Evolutionary conservation across 352 stramenopile species (phyloP).

Genomic region (Pelagophyceae sp.): DNA sequence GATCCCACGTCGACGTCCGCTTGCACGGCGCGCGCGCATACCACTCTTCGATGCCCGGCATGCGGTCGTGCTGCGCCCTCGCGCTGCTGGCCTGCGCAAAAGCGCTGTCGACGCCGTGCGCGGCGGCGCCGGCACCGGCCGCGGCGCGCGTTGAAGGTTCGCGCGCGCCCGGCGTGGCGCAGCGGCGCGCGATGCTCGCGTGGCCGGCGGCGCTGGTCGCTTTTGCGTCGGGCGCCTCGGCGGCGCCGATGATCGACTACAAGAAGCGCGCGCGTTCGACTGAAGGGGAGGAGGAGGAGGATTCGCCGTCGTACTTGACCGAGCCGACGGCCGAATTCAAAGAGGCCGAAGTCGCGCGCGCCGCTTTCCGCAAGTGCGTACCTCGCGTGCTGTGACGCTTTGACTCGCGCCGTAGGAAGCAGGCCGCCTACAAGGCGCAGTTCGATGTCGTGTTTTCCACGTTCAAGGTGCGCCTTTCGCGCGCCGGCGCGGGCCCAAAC

Average conservation of each 20-base stretch:
- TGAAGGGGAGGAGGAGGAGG: not conserved
- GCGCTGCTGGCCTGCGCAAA: no score
- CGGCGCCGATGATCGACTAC: not conserved
- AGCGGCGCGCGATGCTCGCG: not conserved
- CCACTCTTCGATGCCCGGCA: no score
- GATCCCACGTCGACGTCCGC: no score
- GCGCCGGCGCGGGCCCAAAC: no score
- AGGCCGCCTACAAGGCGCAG: not conserved
- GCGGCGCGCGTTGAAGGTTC: no score
- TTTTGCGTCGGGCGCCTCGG: not conserved
- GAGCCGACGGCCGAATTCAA: conserved; percentile 18
- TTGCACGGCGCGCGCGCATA: no score
- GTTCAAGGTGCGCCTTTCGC: not conserved
- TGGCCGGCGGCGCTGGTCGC: not conserved
- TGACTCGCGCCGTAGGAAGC: not conserved
- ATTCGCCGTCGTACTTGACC: not conserved
- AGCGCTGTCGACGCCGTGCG: not conserved
- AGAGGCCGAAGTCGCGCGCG: not conserved
- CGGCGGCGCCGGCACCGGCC: no score
- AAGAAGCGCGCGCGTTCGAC: not conserved
- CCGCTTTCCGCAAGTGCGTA: not conserved
- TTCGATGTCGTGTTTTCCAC: not conserved
- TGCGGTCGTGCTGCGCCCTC: no score
- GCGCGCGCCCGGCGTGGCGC: no score
- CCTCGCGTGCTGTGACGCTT: not conserved